Evolutionary conservation across 2,329 filamentous ascomycete species (phyloP).

Genomic region (Cladophialophora psammophila): DNA sequence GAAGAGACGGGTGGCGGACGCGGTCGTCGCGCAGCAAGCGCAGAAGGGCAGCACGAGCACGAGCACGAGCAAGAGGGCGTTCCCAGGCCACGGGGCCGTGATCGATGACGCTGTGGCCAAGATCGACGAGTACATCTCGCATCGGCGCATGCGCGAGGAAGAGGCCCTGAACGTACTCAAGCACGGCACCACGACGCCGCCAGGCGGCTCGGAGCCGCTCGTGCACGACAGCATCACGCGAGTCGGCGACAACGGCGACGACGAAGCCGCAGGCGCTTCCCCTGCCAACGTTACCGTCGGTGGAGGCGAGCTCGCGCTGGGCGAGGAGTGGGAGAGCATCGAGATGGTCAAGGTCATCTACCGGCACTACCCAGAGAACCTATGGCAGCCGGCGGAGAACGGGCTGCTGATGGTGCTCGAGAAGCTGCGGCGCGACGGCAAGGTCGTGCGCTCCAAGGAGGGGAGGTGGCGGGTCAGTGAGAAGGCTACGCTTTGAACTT

Average conservation of each 20-base stretch:
- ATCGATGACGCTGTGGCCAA: constrained; percentile 74
- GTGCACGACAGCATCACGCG: constrained; percentile 41
- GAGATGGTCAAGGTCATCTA: constrained; percentile 92
- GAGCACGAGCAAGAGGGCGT: constrained; percentile 66
- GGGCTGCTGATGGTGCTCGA: constrained; percentile 79
- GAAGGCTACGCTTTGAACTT: constrained; percentile 34
- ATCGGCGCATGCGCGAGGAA: constrained; percentile 79
- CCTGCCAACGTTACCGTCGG: constrained; percentile 39
- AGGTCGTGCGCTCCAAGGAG: constrained; percentile 53
- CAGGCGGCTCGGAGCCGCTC: constrained; percentile 21
- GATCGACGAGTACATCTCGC: constrained; percentile 82
- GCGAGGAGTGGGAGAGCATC: constrained; percentile 70
- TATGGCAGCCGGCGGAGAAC: constrained; percentile 77
- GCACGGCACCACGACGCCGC: constrained; percentile 44
- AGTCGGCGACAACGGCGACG: constrained; percentile 30
- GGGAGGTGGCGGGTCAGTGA: constrained; percentile 39
- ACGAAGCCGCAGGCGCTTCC: constrained; percentile 49
- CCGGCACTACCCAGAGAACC: constrained; percentile 73
- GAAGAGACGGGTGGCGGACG: constrained; percentile 46
- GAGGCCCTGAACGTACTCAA: constrained; percentile 74
- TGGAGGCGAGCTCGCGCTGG: constrained; percentile 41
- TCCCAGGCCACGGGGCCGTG: constrained; percentile 86
- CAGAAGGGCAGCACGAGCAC: neutral
- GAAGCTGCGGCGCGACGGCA: constrained; percentile 79
- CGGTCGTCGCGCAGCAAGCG: constrained; percentile 4